Evolutionary conservation across 371 early-diverging fungal genomes (phyloP).

Genomic region (Zychaea mexicana): DNA sequence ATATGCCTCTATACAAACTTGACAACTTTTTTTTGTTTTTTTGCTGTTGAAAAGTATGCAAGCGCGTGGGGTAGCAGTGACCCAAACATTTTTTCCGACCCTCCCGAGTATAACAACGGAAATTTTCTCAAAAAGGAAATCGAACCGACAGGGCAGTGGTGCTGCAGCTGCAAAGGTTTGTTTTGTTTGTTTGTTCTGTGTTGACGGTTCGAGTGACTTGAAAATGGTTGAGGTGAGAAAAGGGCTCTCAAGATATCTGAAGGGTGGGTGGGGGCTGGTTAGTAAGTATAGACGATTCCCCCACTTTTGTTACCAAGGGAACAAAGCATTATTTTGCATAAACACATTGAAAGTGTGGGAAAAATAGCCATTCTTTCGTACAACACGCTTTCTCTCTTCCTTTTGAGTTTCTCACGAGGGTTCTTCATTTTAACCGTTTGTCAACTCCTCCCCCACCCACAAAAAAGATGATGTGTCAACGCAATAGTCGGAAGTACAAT

Average conservation of each 20-base stretch:
- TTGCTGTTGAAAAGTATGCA: background rate
- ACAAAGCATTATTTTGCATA: background rate
- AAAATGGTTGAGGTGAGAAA: too few species aligned
- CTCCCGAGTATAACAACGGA: background rate
- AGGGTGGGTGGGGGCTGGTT: background rate
- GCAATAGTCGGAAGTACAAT: background rate
- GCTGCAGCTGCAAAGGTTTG: background rate
- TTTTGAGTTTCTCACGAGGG: slow-evolving; percentile 5
- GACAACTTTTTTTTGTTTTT: background rate
- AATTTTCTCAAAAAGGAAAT: background rate
- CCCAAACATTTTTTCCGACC: background rate
- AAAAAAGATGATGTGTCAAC: background rate
- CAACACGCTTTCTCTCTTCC: background rate
- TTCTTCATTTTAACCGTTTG: background rate
- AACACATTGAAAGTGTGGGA: background rate
- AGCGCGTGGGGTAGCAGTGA: background rate
- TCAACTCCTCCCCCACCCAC: background rate
- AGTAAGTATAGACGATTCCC: background rate
- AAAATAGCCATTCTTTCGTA: background rate
- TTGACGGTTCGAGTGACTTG: too few species aligned
- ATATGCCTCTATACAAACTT: background rate
- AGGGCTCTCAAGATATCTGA: too few species aligned
- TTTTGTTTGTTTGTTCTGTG: background rate
- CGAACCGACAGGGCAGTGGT: background rate
- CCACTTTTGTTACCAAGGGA: background rate